Base-by-base conservation (phyloP, 2,329 filamentous ascomycete genomes). In the Sporothrix dimorphospora region DNA sequence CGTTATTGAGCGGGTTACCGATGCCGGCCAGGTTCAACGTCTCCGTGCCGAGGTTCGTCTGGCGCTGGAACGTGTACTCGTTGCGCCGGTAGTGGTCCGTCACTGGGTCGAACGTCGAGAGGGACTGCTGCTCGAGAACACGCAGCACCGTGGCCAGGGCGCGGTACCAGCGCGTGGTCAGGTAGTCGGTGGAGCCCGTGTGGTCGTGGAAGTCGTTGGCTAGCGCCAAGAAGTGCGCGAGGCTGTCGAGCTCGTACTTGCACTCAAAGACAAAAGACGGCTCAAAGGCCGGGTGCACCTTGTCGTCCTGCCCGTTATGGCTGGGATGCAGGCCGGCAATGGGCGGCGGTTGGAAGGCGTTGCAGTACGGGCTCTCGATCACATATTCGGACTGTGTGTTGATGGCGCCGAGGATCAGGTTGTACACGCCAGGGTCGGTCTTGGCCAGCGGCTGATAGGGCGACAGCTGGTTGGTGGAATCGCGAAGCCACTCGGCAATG, bases 181-280 rank as follows among this genome's bases (percentile, higher is more conserved):
- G 79, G 79, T 97, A 98, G 1, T 91, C 91, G 0, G 87, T 91
- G 0, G 93, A 69, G 34, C 72, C 87, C 0, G 94, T 97, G 78
- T 93, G 87, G 51, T 92, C 89, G 82, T 96, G 87, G 81, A 97
- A 98, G 76, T 97, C 90, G 77, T 97, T 98, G 21, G 87, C 89
- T 1, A 99, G 83, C 0, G 92, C 90, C 6, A 99, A 86, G 80
- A 99, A 99, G 79, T 97, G 91, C 0, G 94, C 96, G 0, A 99
- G 86, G 9, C 94, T 98, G 82, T 99, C 96, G 27, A 99, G 89
- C 83, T 99, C 96, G 81, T 98, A 99, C 82, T 99, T 99, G 88
- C 96, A 99, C 82, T 99, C 96, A 76, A 98, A 99, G 3, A 99
- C 96, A 66, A 90, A 88, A 0, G 86, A 88, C 0, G 91, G 91